Evolutionary conservation across 2,329 filamentous ascomycete genomes (phyloP).

Genomic region (Fusarium armeniacum): DNA sequence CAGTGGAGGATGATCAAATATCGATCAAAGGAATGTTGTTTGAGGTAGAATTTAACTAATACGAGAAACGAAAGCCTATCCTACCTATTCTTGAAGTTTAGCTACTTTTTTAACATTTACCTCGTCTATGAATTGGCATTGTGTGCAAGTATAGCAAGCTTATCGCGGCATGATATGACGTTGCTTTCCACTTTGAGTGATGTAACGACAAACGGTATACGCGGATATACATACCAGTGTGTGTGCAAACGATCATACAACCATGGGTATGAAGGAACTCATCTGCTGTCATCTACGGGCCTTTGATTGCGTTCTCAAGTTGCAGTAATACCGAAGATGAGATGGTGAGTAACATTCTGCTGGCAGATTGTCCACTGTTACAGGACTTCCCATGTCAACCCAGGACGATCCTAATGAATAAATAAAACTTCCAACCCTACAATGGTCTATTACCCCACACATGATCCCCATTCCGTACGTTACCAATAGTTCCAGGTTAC

Average conservation of each 20-base stretch:
- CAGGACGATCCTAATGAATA: conserved; percentile 10
- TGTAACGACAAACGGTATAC: conserved; percentile 6
- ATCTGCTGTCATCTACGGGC: not conserved
- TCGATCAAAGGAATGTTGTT: conserved; percentile 25
- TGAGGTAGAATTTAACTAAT: conserved; percentile 13
- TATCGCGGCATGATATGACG: conserved; percentile 24
- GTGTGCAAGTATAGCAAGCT: conserved; percentile 16
- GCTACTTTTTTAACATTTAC: not conserved
- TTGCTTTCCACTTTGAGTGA: conserved; percentile 30
- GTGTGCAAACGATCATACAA: not conserved
- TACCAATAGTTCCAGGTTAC: conserved; percentile 2
- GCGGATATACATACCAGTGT: not conserved
- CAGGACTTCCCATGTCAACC: conserved; percentile 12
- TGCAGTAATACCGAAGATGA: not conserved
- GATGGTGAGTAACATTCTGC: not conserved
- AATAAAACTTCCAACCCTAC: not conserved
- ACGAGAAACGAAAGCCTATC: conserved; percentile 5
- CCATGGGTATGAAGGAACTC: not conserved
- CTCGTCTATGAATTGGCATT: conserved; percentile 2
- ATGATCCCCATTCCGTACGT: conserved; percentile 10
- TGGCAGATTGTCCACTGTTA: conserved; percentile 4
- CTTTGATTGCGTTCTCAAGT: not conserved
- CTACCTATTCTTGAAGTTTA: not conserved
- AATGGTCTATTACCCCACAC: not conserved
- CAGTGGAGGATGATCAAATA: conserved; percentile 22